Conservation (phyloP, 257 asterid species). For the Pogostemon cablin region DNA sequence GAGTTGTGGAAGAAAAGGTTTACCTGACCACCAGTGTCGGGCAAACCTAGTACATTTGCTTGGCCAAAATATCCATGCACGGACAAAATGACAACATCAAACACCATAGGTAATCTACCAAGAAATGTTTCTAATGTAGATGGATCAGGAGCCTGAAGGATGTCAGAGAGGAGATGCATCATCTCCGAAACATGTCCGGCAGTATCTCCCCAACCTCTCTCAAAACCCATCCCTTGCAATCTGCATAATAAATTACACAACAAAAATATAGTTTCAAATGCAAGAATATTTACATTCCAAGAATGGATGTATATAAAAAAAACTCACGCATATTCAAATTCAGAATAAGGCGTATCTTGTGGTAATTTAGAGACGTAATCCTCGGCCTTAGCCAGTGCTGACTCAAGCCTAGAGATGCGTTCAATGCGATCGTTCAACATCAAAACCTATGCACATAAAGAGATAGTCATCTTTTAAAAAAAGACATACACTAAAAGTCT, state of each 20-base stretch:
- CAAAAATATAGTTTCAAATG: background rate
- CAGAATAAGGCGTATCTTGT: constrained; percentile 71
- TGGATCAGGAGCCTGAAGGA: constrained; percentile 97
- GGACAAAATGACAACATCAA: constrained; percentile 86
- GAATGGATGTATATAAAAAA: background rate
- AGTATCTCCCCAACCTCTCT: constrained; percentile 99
- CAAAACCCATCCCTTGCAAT: constrained; percentile 95
- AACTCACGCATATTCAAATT: constrained; percentile 79
- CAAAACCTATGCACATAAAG: constrained; percentile 50
- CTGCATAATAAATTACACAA: constrained; percentile 42
- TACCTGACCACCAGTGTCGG: constrained; percentile 99
- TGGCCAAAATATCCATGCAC: constrained; percentile 97
- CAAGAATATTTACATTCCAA: background rate
- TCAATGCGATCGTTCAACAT: constrained; percentile 93
- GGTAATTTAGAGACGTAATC: constrained; percentile 67
- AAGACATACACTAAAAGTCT: background rate
- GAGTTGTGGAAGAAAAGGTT: background rate
- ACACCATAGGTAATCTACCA: constrained; percentile 96
- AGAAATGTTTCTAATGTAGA: constrained; percentile 83
- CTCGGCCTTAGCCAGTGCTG: constrained; percentile 76
- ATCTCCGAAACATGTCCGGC: constrained; percentile 69
- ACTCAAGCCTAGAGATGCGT: constrained; percentile 75
- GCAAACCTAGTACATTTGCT: constrained; percentile 97
- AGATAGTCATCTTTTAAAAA: background rate
- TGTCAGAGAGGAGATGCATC: constrained; percentile 91